A percentile compares a stretch with the other conserved stretches of the same genome.
Conservation (phyloP, 305 asterid genomes). For the Andrographis paniculata region DNA sequence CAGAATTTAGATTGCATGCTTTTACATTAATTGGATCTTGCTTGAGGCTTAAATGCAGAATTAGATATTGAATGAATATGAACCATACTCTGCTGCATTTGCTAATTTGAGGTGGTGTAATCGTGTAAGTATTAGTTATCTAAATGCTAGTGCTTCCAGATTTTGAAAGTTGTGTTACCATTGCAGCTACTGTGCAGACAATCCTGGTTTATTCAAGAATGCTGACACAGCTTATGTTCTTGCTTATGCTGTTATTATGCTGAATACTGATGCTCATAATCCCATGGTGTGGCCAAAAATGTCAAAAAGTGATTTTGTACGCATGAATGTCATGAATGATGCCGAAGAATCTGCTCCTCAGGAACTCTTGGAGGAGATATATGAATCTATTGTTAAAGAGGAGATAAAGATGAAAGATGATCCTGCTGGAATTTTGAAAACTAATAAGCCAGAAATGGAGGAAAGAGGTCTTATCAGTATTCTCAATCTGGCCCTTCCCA, state of each 20-base stretch:
- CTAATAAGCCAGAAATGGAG: slow-evolving; percentile 70
- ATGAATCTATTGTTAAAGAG: slow-evolving; percentile 91
- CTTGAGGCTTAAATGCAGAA: slow-evolving; percentile 3
- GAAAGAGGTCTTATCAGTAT: slow-evolving; percentile 87
- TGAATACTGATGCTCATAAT: slow-evolving; percentile 99
- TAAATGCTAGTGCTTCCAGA: slow-evolving; percentile 15
- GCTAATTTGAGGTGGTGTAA: no score
- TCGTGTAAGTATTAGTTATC: neutral
- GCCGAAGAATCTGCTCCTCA: slow-evolving; percentile 93
- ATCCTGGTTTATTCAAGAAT: slow-evolving; percentile 93
- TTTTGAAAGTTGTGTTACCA: slow-evolving; percentile 21
- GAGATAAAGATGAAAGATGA: slow-evolving; percentile 99
- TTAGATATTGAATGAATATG: no score
- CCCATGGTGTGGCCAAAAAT: slow-evolving; percentile 99
- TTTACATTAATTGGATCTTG: no score
- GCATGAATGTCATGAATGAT: slow-evolving; percentile 73
- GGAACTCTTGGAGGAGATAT: slow-evolving; percentile 93
- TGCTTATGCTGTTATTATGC: slow-evolving; percentile 99
- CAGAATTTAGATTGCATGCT: no score
- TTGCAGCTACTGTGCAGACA: slow-evolving; percentile 91
- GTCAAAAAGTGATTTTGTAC: slow-evolving; percentile 93
- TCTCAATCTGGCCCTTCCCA: slow-evolving; percentile 95
- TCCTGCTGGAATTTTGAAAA: slow-evolving; percentile 51
- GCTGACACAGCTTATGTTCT: slow-evolving; percentile 98
- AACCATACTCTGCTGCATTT: neutral